These are phyloP conservation scores for Globisporangium irregulare DNA, from an alignment of 352 stramenopile genomes.

Conservation along the genomic window DNA sequence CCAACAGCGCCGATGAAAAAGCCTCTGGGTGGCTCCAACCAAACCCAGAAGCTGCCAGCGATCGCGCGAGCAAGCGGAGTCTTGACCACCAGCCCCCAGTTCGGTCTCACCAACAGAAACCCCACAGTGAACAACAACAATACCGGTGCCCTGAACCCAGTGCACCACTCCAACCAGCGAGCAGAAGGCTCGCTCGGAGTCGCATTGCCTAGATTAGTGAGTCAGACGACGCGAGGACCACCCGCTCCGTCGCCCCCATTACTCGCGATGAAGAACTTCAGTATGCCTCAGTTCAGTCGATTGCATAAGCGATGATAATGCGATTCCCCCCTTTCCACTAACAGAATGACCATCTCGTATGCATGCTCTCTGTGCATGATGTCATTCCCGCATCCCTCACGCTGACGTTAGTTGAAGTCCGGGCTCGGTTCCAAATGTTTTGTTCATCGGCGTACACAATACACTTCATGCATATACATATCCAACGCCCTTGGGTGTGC, in stretches of 20 bases:
- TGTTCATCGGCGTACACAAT: too few relatives aligned
- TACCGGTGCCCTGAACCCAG: not conserved
- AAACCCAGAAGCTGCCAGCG: constrained; percentile 14
- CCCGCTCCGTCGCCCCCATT: constrained; percentile 40
- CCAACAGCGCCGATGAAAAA: constrained; percentile 7
- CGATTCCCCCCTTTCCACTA: not conserved
- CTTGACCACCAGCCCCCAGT: not conserved
- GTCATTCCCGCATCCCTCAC: too few relatives aligned
- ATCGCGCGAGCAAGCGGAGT: constrained; percentile 5
- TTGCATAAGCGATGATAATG: constrained; percentile 51
- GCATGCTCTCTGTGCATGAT: too few relatives aligned
- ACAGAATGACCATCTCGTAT: too few relatives aligned
- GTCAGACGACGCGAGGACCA: constrained; percentile 14
- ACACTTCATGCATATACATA: too few relatives aligned
- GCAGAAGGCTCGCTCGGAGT: constrained; percentile 11
- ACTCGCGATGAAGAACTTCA: constrained; percentile 30
- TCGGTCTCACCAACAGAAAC: constrained; percentile 14
- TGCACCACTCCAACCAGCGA: constrained; percentile 5
- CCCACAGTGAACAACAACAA: not conserved
- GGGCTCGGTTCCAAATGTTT: too few relatives aligned
- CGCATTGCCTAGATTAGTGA: constrained; percentile 33
- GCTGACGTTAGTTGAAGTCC: too few relatives aligned
- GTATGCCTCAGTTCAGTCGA: constrained; percentile 58
- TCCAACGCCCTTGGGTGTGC: too few relatives aligned
- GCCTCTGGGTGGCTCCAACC: not conserved